Conservation (phyloP, 805 yeast species). For the Tetrapisispora iriomotensis region DNA sequence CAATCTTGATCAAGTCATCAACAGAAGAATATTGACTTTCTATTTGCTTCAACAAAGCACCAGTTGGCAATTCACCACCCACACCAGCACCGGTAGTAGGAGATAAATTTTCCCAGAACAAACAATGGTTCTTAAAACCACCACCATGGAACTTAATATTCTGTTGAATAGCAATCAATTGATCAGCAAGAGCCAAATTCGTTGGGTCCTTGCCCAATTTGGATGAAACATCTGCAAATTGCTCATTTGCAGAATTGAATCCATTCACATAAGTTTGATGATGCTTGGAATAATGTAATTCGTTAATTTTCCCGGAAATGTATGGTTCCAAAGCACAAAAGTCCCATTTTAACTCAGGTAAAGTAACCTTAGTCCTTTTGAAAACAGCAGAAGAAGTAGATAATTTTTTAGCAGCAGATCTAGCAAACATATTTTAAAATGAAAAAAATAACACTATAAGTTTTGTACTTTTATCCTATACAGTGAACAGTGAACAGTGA, state of each 20-base stretch:
- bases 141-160: conserved; percentile 87
- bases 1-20: conserved; percentile 52
- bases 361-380: conserved; percentile 43
- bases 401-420: conserved; percentile 2
- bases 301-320: conserved; percentile 81
- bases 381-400: neutral
- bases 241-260: conserved; percentile 68
- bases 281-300: conserved; percentile 79
- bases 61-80: conserved; percentile 57
- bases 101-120: conserved; percentile 83
- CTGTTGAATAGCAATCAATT: conserved; percentile 45
- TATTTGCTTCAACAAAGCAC: conserved; percentile 52
- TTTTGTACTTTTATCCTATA: too few relatives aligned
- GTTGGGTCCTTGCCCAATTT: conserved; percentile 30
- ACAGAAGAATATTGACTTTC: conserved; percentile 57
- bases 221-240: conserved; percentile 53
- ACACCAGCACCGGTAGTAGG: conserved; percentile 76
- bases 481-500: too few relatives aligned
- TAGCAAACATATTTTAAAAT: conserved; percentile 6
- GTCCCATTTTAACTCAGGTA: conserved; percentile 78
- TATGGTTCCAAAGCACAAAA: conserved; percentile 79
- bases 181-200: conserved; percentile 30
- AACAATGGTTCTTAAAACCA: conserved; percentile 75
- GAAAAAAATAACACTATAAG: too few relatives aligned
- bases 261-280: conserved; percentile 88